Conservation (phyloP, 768 basidiomycete species). For the Porpolomopsis calyptriformis region DNA sequence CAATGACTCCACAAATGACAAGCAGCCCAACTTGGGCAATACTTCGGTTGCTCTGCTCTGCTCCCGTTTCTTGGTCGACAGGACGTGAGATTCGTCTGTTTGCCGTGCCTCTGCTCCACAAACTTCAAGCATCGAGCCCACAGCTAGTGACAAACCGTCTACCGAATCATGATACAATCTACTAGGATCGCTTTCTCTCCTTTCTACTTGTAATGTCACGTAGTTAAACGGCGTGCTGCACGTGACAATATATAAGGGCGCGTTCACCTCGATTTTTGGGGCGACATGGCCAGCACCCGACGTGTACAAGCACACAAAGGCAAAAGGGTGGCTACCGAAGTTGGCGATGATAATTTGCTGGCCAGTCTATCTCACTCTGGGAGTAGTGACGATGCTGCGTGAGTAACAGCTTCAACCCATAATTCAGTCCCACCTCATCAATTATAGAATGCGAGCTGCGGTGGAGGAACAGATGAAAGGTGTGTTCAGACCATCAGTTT, state of each 20-base stretch:
- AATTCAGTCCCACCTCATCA: background rate
- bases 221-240: background rate
- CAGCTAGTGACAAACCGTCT: too few species aligned
- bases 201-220: too few species aligned
- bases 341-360: background rate
- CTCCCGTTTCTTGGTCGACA: slow-evolving; percentile 20
- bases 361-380: background rate
- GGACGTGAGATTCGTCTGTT: background rate
- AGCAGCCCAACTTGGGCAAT: slow-evolving; percentile 14
- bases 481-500: too few species aligned
- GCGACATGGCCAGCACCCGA: too few species aligned
- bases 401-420: background rate
- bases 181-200: too few species aligned
- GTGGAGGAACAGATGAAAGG: slow-evolving; percentile 2
- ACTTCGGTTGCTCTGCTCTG: slow-evolving; percentile 22
- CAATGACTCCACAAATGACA: background rate
- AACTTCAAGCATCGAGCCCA: background rate
- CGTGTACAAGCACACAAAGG: background rate
- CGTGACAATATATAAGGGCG: background rate
- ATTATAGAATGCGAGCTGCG: background rate
- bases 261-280: too few species aligned
- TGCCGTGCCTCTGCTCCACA: background rate
- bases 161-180: too few species aligned
- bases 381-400: slow-evolving; percentile 4
- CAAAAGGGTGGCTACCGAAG: background rate